A percentile compares a stretch with the other conserved stretches of the same genome.
phyloP scores from a whole-genome alignment of 768 basidiomycete genomes.

The Rhodotorula babjevae region DNA sequence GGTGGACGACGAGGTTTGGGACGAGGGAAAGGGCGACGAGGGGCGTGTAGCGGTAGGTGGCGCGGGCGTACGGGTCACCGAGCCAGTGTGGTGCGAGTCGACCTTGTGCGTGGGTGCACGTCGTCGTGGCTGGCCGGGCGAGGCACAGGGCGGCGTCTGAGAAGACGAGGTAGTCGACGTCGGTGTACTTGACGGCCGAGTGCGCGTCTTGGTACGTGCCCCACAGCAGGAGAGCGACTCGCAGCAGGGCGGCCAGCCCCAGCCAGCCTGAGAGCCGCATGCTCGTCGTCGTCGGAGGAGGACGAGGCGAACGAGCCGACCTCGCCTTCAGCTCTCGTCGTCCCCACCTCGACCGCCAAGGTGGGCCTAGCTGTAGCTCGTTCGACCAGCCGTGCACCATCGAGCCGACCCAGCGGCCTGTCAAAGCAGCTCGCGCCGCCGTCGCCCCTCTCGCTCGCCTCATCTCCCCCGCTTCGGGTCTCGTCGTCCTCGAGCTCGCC shows the following conservation, averaged over 20 bases:
- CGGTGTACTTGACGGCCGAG: conserved; percentile 88
- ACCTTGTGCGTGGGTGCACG: conserved; percentile 39
- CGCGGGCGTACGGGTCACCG: conserved; percentile 75
- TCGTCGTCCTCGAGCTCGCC: too few relatives aligned
- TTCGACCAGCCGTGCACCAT: too few relatives aligned
- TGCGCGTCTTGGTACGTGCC: conserved; percentile 83
- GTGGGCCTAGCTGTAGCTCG: too few relatives aligned
- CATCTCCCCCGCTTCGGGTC: too few relatives aligned
- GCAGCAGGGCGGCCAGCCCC: conserved; percentile 53
- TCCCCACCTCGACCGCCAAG: too few relatives aligned
- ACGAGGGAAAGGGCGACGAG: conserved; percentile 74
- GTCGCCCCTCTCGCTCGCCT: too few relatives aligned
- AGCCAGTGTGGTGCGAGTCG: conserved; percentile 14
- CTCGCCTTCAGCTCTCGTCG: too few relatives aligned
- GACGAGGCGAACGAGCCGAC: too few relatives aligned
- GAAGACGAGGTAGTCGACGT: conserved; percentile 94
- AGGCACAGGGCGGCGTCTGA: conserved; percentile 79
- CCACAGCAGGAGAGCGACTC: conserved; percentile 68
- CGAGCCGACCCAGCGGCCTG: too few relatives aligned
- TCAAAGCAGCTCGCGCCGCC: too few relatives aligned
- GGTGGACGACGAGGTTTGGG: conserved; percentile 74
- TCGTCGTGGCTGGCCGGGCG: conserved; percentile 44
- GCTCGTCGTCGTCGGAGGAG: neutral
- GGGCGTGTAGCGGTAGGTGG: conserved; percentile 96
- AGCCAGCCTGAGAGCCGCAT: conserved; percentile 12